Conservation (phyloP, 1,284 basidiomycete species). For the Ganoderma sinense region DNA sequence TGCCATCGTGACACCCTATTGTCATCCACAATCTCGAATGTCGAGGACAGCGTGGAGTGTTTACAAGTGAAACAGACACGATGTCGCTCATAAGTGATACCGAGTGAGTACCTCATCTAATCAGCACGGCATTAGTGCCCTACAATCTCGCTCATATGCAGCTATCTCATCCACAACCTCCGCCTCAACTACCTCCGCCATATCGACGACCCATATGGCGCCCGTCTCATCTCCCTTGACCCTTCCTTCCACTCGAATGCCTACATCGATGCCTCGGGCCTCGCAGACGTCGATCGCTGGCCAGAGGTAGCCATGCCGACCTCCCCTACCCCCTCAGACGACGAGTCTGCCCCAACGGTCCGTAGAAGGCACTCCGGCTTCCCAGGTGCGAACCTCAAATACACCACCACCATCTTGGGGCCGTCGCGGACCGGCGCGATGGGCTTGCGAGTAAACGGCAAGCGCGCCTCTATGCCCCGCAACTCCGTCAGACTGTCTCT, state of each 20-base stretch:
- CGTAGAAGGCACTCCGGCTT: slow-evolving; percentile 54
- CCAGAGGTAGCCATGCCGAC: slow-evolving; percentile 78
- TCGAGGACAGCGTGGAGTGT: background rate
- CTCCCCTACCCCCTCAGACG: slow-evolving; percentile 75
- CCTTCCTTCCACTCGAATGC: slow-evolving; percentile 79
- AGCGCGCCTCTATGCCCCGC: slow-evolving; percentile 45
- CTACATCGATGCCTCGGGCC: slow-evolving; percentile 80
- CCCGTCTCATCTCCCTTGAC: slow-evolving; percentile 81
- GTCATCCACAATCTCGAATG: background rate
- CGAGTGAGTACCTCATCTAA: slow-evolving; percentile 46
- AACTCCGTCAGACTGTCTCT: slow-evolving; percentile 49
- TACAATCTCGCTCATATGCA: slow-evolving; percentile 43
- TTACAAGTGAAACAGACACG: background rate
- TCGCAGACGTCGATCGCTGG: slow-evolving; percentile 83
- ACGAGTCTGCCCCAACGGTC: slow-evolving; percentile 56
- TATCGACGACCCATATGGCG: slow-evolving; percentile 85
- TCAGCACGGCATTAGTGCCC: background rate
- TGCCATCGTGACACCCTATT: background rate
- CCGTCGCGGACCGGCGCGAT: slow-evolving; percentile 42
- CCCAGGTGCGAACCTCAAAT: slow-evolving; percentile 73
- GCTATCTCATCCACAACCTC: slow-evolving; percentile 87
- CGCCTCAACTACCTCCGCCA: slow-evolving; percentile 89
- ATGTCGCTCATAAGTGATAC: slow-evolving; percentile 76
- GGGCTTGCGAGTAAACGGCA: slow-evolving; percentile 43
- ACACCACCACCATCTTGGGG: slow-evolving; percentile 85